These are phyloP conservation scores for Talaromyces pinophilus DNA, from an alignment of 2,329 filamentous ascomycete species.

Conservation along the genomic window DNA sequence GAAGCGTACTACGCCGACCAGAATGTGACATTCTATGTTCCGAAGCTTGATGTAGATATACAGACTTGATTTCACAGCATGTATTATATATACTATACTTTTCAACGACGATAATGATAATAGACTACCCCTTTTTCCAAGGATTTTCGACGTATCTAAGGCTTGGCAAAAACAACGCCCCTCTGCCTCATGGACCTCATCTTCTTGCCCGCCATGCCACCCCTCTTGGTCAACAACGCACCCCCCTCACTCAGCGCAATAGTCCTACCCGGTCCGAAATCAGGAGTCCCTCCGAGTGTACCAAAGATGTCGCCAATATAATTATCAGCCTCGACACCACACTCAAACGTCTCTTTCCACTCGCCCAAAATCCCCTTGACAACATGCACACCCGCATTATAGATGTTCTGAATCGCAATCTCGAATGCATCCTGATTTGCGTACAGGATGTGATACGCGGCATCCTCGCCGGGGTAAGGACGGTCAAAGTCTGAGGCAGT, in stretches of 20 bases:
- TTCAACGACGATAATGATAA: slow-evolving; percentile 14
- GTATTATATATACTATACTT: slow-evolving; percentile 11
- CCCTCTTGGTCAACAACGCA: slow-evolving; percentile 24
- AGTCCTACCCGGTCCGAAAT: slow-evolving; percentile 56
- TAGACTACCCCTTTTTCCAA: not conserved
- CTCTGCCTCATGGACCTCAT: slow-evolving; percentile 19
- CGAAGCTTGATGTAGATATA: slow-evolving; percentile 36
- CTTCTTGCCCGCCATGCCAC: not conserved
- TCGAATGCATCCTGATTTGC: slow-evolving; percentile 64
- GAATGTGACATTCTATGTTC: slow-evolving; percentile 54
- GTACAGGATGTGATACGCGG: slow-evolving; percentile 61
- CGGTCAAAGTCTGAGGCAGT: slow-evolving; percentile 72
- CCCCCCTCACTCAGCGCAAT: slow-evolving; percentile 28
- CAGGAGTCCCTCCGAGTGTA: slow-evolving; percentile 60
- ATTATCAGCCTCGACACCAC: slow-evolving; percentile 61
- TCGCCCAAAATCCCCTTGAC: slow-evolving; percentile 62
- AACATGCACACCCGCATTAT: slow-evolving; percentile 64
- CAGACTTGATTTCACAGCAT: slow-evolving; percentile 14
- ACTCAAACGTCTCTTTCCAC: slow-evolving; percentile 62
- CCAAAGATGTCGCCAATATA: slow-evolving; percentile 74
- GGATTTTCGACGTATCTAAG: not conserved
- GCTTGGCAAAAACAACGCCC: slow-evolving; percentile 10
- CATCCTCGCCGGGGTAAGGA: slow-evolving; percentile 59
- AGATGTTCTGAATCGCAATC: slow-evolving; percentile 67
- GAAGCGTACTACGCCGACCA: slow-evolving; percentile 50